Evolutionary conservation across 805 yeast genomes (phyloP).

Genomic region (Cyberlindnera petersonii): DNA sequence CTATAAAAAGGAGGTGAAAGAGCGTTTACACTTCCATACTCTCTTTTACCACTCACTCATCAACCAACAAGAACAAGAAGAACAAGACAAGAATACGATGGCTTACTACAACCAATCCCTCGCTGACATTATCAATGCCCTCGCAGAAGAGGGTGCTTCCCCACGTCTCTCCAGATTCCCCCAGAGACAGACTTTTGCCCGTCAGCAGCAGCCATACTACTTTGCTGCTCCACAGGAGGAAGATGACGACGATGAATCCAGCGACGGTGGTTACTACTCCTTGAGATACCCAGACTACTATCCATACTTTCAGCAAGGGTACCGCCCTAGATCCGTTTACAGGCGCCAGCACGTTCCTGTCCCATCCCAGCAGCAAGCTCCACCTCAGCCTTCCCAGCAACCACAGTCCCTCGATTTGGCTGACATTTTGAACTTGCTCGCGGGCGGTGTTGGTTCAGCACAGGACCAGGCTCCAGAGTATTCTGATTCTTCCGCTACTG

Average conservation of each 20-base stretch:
- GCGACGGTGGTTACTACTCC: constrained; percentile 18
- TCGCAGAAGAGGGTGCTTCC: constrained; percentile 13
- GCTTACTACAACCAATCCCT: constrained; percentile 20
- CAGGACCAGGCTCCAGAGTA: background rate
- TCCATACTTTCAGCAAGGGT: constrained; percentile 9
- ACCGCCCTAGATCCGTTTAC: constrained; percentile 10
- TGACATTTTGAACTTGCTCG: constrained; percentile 11
- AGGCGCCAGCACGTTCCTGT: constrained; percentile 11
- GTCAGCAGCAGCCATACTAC: constrained; percentile 7
- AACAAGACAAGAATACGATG: constrained; percentile 4
- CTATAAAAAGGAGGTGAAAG: background rate
- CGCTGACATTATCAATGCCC: constrained; percentile 23
- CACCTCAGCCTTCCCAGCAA: constrained; percentile 1
- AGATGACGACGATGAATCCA: constrained; percentile 20
- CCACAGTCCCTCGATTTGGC: constrained; percentile 5
- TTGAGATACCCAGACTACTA: constrained; percentile 19
- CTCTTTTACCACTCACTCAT: background rate
- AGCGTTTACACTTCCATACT: too few relatives aligned
- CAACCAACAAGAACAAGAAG: background rate
- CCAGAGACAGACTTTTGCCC: constrained; percentile 7
- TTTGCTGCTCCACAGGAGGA: constrained; percentile 13
- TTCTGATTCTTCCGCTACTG: background rate
- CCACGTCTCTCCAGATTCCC: constrained; percentile 14
- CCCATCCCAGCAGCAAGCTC: constrained; percentile 1
- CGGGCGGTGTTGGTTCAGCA: constrained; percentile 7